A percentile compares a stretch with the other conserved stretches of the same genome.
Evolutionary conservation across 2,329 filamentous ascomycete species (phyloP).

Genomic region (Colletotrichum sp.): DNA sequence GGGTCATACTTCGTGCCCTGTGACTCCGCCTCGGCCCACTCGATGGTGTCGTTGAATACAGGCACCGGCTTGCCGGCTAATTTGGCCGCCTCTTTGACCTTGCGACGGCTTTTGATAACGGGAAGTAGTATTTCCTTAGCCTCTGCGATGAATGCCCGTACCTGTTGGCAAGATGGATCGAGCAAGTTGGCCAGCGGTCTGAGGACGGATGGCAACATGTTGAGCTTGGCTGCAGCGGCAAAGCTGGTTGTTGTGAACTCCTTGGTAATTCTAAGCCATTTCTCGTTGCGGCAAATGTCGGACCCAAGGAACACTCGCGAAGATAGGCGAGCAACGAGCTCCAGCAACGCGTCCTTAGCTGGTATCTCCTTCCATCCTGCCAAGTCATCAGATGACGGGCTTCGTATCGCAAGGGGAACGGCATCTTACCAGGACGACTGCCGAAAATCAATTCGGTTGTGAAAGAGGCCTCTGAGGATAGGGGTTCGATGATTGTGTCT

Average conservation of each 20-base stretch:
- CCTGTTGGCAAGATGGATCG: constrained; percentile 43
- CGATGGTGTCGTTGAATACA: constrained; percentile 40
- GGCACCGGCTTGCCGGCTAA: neutral
- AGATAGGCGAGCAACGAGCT: constrained; percentile 51
- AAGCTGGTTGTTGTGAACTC: constrained; percentile 45
- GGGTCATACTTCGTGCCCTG: constrained; percentile 68
- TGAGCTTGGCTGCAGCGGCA: constrained; percentile 38
- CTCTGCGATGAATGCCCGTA: constrained; percentile 33
- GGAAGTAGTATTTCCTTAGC: constrained; percentile 39
- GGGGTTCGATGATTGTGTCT: neutral
- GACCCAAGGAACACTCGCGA: constrained; percentile 54
- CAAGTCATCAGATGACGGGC: neutral
- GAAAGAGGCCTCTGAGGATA: neutral
- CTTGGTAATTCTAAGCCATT: constrained; percentile 51
- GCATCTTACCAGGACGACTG: neutral
- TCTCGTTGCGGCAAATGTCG: constrained; percentile 47
- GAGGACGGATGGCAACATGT: constrained; percentile 40
- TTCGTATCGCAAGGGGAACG: rapidly evolving
- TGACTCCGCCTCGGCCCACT: constrained; percentile 46
- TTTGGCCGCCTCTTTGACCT: constrained; percentile 26
- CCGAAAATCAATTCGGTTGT: neutral
- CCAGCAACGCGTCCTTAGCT: neutral
- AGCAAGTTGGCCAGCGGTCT: constrained; percentile 48
- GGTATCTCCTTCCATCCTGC: constrained; percentile 26
- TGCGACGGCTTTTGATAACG: constrained; percentile 30